phyloP scores from a whole-genome alignment of 495 filamentous ascomycete genomes.

The Daldinia bambusicola region DNA sequence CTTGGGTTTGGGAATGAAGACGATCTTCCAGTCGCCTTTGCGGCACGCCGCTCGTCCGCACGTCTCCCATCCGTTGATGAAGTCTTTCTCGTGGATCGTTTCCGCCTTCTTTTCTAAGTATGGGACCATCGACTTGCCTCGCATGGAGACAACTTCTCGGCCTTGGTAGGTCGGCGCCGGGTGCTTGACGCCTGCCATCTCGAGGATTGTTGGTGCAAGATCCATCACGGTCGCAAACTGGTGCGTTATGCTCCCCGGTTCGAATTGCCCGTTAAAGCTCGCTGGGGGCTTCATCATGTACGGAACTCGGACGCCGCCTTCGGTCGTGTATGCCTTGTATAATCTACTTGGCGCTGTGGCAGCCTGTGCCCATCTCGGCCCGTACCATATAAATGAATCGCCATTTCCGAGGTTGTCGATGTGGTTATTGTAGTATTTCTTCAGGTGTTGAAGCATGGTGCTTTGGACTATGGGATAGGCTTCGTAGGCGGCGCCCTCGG shows the following conservation, averaged over 20 bases:
- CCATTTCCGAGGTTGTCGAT: constrained; percentile 70
- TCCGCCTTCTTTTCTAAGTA: constrained; percentile 45
- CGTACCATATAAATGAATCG: constrained; percentile 73
- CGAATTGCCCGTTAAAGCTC: constrained; percentile 49
- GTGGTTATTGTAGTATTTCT: constrained; percentile 71
- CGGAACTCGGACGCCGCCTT: constrained; percentile 69
- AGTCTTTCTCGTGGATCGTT: constrained; percentile 53
- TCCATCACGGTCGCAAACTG: constrained; percentile 74
- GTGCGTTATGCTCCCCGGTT: constrained; percentile 60
- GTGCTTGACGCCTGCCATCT: constrained; percentile 70
- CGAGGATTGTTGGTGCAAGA: constrained; percentile 68
- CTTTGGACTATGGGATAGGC: constrained; percentile 66
- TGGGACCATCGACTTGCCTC: constrained; percentile 58
- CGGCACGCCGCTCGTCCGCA: constrained; percentile 53
- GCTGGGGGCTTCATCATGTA: constrained; percentile 61
- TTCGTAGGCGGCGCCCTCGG: constrained; percentile 71
- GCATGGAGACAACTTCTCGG: constrained; percentile 67
- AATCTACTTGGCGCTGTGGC: constrained; percentile 70
- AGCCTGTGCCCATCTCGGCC: constrained; percentile 72
- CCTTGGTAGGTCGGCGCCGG: constrained; percentile 67
- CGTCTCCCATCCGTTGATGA: constrained; percentile 54
- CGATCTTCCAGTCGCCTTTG: constrained; percentile 56
- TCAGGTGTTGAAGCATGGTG: constrained; percentile 62
- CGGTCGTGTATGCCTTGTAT: constrained; percentile 72
- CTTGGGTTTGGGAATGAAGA: constrained; percentile 50